phyloP scores from a whole-genome alignment of 352 stramenopile genomes.

The Pythium aquatile region DNA sequence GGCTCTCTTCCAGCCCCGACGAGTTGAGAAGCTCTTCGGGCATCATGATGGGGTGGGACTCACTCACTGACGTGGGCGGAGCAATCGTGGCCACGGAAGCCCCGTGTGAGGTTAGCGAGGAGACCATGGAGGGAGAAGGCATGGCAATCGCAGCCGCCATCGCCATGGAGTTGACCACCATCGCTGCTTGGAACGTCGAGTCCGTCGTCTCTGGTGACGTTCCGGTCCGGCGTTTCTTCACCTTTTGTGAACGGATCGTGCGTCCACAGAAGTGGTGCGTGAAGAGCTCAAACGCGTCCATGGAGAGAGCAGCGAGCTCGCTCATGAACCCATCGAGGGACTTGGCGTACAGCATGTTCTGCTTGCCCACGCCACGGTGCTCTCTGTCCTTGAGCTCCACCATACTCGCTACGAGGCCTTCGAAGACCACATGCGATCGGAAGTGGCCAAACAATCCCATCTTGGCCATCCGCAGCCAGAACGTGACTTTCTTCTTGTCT shows the following conservation, averaged over 20 bases:
- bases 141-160: background rate
- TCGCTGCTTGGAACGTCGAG: slow-evolving; percentile 8
- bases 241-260: slow-evolving; percentile 69
- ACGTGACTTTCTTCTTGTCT: slow-evolving; percentile 43
- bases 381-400: slow-evolving; percentile 83
- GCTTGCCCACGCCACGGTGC: slow-evolving; percentile 74
- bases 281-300: slow-evolving; percentile 80
- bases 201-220: background rate
- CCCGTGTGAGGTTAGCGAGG: background rate
- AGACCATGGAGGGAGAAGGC: background rate
- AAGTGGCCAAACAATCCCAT: slow-evolving; percentile 77
- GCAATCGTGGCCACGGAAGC: background rate
- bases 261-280: slow-evolving; percentile 68
- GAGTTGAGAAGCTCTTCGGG: slow-evolving; percentile 47
- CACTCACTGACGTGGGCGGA: background rate
- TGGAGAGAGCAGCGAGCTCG: slow-evolving; percentile 53
- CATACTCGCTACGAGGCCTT: slow-evolving; percentile 78
- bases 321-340: slow-evolving; percentile 77
- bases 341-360: slow-evolving; percentile 83
- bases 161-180: slow-evolving; percentile 4
- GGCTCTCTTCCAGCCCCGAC: slow-evolving; percentile 59
- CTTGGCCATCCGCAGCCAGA: slow-evolving; percentile 72
- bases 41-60: slow-evolving; percentile 31
- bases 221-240: slow-evolving; percentile 50
- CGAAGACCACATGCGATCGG: slow-evolving; percentile 66